Evolutionary conservation across 331 rosid genomes (phyloP), one percentile per base, ranked within the genome.

Genomic region (Quercus phellos): DNA sequence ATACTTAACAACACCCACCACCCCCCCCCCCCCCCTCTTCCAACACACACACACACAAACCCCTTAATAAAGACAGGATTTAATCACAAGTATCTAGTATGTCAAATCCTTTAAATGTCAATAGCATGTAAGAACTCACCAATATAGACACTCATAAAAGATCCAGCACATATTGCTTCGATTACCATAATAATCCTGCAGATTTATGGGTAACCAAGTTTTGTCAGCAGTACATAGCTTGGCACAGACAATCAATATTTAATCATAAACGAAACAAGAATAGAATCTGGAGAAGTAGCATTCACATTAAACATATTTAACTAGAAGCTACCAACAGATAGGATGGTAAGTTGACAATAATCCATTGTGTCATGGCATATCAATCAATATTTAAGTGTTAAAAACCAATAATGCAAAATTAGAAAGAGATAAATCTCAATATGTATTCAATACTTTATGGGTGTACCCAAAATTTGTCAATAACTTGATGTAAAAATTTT

Each of bases 161-260:
- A 90, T 83, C 90, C 99, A 13, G 97, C 92, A 74, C 89, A 91
- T 64, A 91, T 73, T 53, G 94, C 97, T 90, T 95, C 98, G 51
- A 87, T 81, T 34, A 91, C 85, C 99, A 95, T 95, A 78, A 95
- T 91, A 77, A 84, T 83, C 96, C 99, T 93, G 98, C 83, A 85
- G 58, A 89, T 74, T 78, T 74, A 79, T n/a, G 58, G 51, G 71
- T 64, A 70, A 75, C 72, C 73, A 71, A 77, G 74, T 66, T 66
- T 66, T 18, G 43, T 22, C 70, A 74, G 75, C 71, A 74, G 30
- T 14, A 76, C 79, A 71, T 43, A 72, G 63, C 67, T 70, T 50
- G 58, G 54, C 51, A 61, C 59, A 18, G 66, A 63, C 46, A 74
- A 73, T 35, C 55, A 72, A 79, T 46, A 69, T 26, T 51, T 68